phyloP scores from a whole-genome alignment of 441 rosid species.

The Hura crepitans region DNA sequence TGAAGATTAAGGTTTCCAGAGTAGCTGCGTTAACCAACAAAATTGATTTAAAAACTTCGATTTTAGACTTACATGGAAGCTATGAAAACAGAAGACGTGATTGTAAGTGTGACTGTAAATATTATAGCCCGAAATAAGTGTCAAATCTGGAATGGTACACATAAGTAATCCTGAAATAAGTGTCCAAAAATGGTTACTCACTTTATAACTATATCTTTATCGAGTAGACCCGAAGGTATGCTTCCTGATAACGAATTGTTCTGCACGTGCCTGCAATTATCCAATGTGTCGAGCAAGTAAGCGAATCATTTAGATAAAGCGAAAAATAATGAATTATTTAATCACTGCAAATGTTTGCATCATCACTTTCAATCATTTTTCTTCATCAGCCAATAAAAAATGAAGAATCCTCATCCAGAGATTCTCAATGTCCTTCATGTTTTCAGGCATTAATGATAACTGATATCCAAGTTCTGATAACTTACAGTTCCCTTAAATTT shows the following conservation, averaged over 20 bases:
- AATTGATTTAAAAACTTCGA: not conserved
- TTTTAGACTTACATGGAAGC: not conserved
- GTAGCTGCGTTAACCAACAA: constrained; percentile 39
- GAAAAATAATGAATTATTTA: not conserved
- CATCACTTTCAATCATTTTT: constrained; percentile 3
- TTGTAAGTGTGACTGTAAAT: not conserved
- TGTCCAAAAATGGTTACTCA: constrained; percentile 44
- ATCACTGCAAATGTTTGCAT: not conserved
- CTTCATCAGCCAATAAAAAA: not conserved
- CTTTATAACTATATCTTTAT: constrained; percentile 54
- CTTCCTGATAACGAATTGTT: constrained; percentile 72
- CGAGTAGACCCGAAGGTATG: constrained; percentile 57
- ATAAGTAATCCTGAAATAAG: not conserved
- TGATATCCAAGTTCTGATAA: constrained; percentile 26
- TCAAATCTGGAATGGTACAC: not conserved
- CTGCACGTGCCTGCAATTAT: constrained; percentile 68
- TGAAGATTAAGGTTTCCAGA: constrained; percentile 62
- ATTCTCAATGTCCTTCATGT: constrained; percentile 7
- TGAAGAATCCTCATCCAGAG: not conserved
- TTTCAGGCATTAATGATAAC: not conserved
- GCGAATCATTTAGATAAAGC: not conserved
- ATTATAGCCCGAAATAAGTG: not conserved
- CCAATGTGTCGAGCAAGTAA: constrained; percentile 23
- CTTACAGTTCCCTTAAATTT: constrained; percentile 92
- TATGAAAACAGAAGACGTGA: not conserved